Evolutionary conservation across 306 rosid genomes (phyloP).

Genomic region (Erythrophleum fordii): DNA sequence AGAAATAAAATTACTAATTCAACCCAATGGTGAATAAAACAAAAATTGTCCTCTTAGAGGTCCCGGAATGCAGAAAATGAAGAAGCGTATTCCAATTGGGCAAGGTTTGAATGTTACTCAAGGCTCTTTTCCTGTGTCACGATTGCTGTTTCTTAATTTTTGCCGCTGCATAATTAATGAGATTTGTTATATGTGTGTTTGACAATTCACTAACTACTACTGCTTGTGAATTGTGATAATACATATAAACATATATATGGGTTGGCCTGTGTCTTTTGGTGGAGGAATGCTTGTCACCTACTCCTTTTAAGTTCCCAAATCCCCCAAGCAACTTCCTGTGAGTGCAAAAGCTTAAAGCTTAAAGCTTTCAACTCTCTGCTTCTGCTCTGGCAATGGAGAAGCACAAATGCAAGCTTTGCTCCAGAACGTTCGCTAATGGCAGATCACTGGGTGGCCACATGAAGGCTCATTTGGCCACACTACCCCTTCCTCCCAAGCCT

Average conservation of each 20-base stretch:
- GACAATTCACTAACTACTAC: too few relatives aligned
- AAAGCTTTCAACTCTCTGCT: neutral
- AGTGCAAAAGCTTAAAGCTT: slow-evolving; percentile 38
- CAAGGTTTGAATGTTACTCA: slow-evolving; percentile 76
- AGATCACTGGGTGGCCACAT: slow-evolving; percentile 94
- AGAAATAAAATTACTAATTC: neutral
- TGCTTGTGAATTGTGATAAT: too few relatives aligned
- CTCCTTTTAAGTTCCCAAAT: slow-evolving; percentile 75
- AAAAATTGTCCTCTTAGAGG: neutral
- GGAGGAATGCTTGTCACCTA: slow-evolving; percentile 97
- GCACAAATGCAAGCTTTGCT: slow-evolving; percentile 94
- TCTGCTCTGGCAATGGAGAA: slow-evolving; percentile 54
- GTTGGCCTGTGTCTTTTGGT: slow-evolving; percentile 60
- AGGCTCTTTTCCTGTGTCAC: slow-evolving; percentile 50
- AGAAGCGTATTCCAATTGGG: slow-evolving; percentile 48
- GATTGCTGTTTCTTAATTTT: slow-evolving; percentile 53
- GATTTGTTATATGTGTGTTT: neutral
- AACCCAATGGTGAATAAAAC: neutral
- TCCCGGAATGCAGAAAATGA: slow-evolving; percentile 42
- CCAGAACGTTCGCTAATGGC: slow-evolving; percentile 67
- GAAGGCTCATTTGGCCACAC: slow-evolving; percentile 78
- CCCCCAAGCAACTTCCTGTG: slow-evolving; percentile 37
- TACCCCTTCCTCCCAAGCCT: slow-evolving; percentile 69
- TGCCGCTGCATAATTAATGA: slow-evolving; percentile 45
- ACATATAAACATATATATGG: too few relatives aligned